Evolutionary conservation across 768 basidiomycete species (phyloP).

Genomic region (Calocybe gangraenosa): DNA sequence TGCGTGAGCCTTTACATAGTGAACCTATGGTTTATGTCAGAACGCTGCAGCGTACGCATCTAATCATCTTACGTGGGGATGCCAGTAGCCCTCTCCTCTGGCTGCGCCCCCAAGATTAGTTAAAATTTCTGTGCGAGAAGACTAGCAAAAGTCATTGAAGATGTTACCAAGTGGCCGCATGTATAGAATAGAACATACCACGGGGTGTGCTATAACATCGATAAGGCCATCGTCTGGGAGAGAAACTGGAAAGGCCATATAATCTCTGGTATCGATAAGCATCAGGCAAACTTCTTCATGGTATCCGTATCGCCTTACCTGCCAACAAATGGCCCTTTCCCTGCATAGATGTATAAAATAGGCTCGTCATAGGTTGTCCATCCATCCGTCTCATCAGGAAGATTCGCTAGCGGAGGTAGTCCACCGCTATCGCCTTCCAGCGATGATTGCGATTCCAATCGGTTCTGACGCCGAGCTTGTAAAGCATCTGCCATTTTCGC

Average conservation of each 20-base stretch:
- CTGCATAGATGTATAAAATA: slow-evolving; percentile 67
- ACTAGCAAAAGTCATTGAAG: slow-evolving; percentile 23
- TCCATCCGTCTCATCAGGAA: slow-evolving; percentile 43
- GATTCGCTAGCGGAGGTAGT: slow-evolving; percentile 45
- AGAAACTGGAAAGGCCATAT: slow-evolving; percentile 84
- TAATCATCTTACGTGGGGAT: slow-evolving; percentile 41
- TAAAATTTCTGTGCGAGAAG: slow-evolving; percentile 47
- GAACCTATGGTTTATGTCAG: slow-evolving; percentile 39
- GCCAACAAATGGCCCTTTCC: slow-evolving; percentile 74
- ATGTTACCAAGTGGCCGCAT: not conserved
- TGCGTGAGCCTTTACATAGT: slow-evolving; percentile 69
- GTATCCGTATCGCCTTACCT: slow-evolving; percentile 33
- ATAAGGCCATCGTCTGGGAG: slow-evolving; percentile 75
- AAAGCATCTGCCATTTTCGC: slow-evolving; percentile 57
- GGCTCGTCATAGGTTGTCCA: slow-evolving; percentile 73
- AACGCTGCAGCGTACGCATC: not conserved
- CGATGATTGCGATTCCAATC: slow-evolving; percentile 11
- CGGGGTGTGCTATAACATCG: slow-evolving; percentile 63
- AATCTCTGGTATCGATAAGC: slow-evolving; percentile 37
- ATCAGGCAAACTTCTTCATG: not conserved
- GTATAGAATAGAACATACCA: slow-evolving; percentile 34
- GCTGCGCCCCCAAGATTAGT: slow-evolving; percentile 57
- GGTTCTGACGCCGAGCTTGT: slow-evolving; percentile 31
- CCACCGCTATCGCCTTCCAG: slow-evolving; percentile 15
- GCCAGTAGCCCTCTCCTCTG: slow-evolving; percentile 60